Evolutionary conservation across 345 rosid genomes (phyloP), one percentile per base, ranked within the genome.

Genomic region (Anastatica hierochuntica): DNA sequence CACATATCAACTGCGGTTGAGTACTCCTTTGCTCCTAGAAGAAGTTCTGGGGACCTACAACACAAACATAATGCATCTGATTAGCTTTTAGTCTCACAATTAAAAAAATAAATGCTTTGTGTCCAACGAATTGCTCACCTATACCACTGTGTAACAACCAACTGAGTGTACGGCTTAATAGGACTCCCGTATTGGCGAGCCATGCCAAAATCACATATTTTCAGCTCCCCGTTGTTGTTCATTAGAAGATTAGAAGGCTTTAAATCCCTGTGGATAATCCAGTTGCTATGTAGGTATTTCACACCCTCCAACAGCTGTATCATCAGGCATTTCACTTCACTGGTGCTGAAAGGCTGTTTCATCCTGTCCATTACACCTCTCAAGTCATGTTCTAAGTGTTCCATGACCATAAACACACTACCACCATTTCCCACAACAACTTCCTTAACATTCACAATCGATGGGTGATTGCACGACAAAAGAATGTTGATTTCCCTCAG

Each of bases 1-100:
- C 97, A 88, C 95, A 88, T 88, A 72, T 88, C 95, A 52, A 85
- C 69, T n/a, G 95, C 88, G 7, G 85, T 82, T 15, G 95, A 85
- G 52, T 88, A 85, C 68, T 74, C 60, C 56, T 85, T 81, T 18
- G 84, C 77, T 65, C 92, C 97, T 39, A 85, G 62, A 2, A 88
- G 73, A 45, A 83, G 90, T 58, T 85, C 95, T 8, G 95, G 95
- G 39, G 95, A 90, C 72, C 97, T 87, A 74, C 62, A 77, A 53
- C 12, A 14, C 34, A 58, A 47, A 36, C 15, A 63, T 13, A 4
- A 53, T 26, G 4, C 15, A 35, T 11, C 2, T 20, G 5, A 21
- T 65, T 12, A 76, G 60, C 29, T 65, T 14, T 26, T 29, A 17
- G 47, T 14, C 56, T 30, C 20, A 9, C 15, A 40, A 48, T 1